phyloP scores from a whole-genome alignment of 2,329 filamentous ascomycete species.

The Aspergillus clavatus region DNA sequence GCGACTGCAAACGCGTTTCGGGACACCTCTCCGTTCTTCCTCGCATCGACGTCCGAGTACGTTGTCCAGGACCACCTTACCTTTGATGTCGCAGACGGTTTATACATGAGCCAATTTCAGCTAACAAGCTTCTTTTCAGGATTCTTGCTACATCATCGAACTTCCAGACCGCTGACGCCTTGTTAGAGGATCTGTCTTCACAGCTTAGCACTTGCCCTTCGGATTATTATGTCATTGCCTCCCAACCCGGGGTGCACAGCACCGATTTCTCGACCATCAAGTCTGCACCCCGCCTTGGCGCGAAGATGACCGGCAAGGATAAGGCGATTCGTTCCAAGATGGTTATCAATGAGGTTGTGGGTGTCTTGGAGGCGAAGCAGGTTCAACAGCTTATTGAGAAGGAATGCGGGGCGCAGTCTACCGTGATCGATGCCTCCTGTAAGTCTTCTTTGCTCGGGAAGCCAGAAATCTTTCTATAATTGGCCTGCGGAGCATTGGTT shows the following conservation, averaged over 20 bases:
- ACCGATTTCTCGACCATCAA: constrained; percentile 58
- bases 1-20: constrained; percentile 66
- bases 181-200: constrained; percentile 40
- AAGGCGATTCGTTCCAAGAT: constrained; percentile 52
- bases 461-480: not conserved
- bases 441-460: constrained; percentile 17
- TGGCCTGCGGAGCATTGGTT: constrained; percentile 6
- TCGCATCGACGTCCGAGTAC: constrained; percentile 81
- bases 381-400: constrained; percentile 42
- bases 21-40: constrained; percentile 82
- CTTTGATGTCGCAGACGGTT: constrained; percentile 3
- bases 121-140: constrained; percentile 29
- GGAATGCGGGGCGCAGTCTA: constrained; percentile 45
- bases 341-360: constrained; percentile 51
- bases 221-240: constrained; percentile 69
- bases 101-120: constrained; percentile 9
- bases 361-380: constrained; percentile 42
- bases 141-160: constrained; percentile 37
- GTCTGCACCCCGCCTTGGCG: constrained; percentile 51
- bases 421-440: constrained; percentile 43
- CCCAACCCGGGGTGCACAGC: constrained; percentile 68
- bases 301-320: constrained; percentile 45
- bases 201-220: constrained; percentile 65
- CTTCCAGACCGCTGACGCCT: constrained; percentile 41
- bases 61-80: constrained; percentile 25